A percentile compares a stretch with the other conserved stretches of the same genome.
Evolutionary conservation across 345 rosid genomes (phyloP).

Genomic region (Euclidium syriacum): DNA sequence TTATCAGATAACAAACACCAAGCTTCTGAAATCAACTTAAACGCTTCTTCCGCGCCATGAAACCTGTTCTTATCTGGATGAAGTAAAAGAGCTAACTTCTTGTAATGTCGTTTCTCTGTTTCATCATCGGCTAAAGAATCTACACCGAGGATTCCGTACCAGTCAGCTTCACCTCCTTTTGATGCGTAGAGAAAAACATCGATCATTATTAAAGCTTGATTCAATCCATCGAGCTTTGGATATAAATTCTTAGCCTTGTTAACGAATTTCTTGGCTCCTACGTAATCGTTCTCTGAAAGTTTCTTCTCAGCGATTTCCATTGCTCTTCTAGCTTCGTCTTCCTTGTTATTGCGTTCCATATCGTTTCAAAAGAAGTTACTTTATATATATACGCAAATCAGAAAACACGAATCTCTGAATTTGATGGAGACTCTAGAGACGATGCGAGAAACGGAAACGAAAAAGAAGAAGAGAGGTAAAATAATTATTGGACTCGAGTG

Average conservation of each 20-base stretch:
- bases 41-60: slow-evolving; percentile 69
- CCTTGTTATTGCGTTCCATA: too few relatives aligned
- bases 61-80: slow-evolving; percentile 73
- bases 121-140: slow-evolving; percentile 57
- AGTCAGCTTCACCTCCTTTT: slow-evolving; percentile 51
- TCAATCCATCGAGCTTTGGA: slow-evolving; percentile 56
- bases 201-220: slow-evolving; percentile 45
- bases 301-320: slow-evolving; percentile 69
- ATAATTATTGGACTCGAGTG: too few relatives aligned
- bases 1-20: slow-evolving; percentile 67
- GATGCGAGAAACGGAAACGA: too few relatives aligned
- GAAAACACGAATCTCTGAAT: too few relatives aligned
- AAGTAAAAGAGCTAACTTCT: slow-evolving; percentile 55
- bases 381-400: too few relatives aligned
- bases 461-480: too few relatives aligned
- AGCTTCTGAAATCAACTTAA: slow-evolving; percentile 57
- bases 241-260: slow-evolving; percentile 58
- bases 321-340: slow-evolving; percentile 64
- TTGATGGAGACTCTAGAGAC: too few relatives aligned
- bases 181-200: slow-evolving; percentile 52
- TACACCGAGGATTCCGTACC: too few relatives aligned
- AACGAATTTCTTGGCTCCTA: slow-evolving; percentile 55
- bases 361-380: too few relatives aligned
- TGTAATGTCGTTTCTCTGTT: slow-evolving; percentile 46
- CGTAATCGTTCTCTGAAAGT: slow-evolving; percentile 44